Base-by-base conservation (phyloP, 2,329 filamentous ascomycete species). In the Colletotrichum sp. region DNA sequence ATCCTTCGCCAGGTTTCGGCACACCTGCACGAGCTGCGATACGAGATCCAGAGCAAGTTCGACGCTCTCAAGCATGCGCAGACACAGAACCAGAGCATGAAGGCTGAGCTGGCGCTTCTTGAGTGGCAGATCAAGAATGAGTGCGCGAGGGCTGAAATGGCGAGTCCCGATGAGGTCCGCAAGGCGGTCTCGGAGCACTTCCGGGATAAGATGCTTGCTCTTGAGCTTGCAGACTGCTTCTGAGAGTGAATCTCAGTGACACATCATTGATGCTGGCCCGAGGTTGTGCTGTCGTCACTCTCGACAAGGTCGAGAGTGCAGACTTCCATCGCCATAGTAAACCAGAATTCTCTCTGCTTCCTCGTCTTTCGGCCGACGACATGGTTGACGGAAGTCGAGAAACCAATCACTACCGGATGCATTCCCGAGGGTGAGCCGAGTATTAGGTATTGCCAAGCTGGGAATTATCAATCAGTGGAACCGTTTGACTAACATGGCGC, bases 1-100 rank as follows among this genome's bases (percentile, higher is more conserved):
- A 80, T 82, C 25, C 80, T 82, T 28, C 75, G 80, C 15, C 79
- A 80, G 25, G 76, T 82, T 3, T 81, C 80, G 28, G 77, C 73
- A 69, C 78, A 82, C 71, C 77, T 84, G 39, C 79, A 78, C 27
- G 78, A 78, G 63, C 65, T 79, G 22, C 68, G 72, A 6, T 72
- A 68, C 30, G 78, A 79, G 75, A 71, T 79, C 1, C 65, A 75
- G 19, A 69, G 63, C 69, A 75, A 73, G 57, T 74, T 77, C 63
- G 77, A 77, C 16, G 74, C 78, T 27, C 60, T 81, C 64, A 65
- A 48, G 30, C 34, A 65, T 9, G 55, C 77, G 32, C 57, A 59
- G 13, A 34, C 32, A 4, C 59, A 75, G 22, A 74, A 79, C 5
- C 39, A 74, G 63, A 60, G 60, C n/a, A 68, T 80, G 36, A 71